Base-by-base conservation (phyloP, 23 red algal species). In the Gracilaria domingensis region DNA sequence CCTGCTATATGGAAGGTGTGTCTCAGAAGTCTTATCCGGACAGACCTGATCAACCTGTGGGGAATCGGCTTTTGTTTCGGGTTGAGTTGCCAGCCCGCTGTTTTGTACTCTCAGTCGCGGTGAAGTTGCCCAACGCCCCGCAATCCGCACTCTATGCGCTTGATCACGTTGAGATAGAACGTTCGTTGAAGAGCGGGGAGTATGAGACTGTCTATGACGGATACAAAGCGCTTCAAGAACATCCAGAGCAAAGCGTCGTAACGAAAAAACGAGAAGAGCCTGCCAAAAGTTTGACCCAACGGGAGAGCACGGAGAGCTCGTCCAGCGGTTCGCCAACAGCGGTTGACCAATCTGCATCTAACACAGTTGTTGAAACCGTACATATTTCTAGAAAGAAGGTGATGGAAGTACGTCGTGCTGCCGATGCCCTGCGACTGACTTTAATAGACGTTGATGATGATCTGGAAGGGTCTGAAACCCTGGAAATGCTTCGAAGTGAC, bases 1-100 rank as follows among this genome's bases (percentile, higher is more conserved):
- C 78, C 13, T 93, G 90, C 54, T 93, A 93, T 67, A 74, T 93
- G 66, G 90, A 93, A 84, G 90, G 80, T 23, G 48, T 72, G 11
- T 80, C 80, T 37, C 37, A 80, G 18, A 77, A 77, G 14, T 51
- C 45, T 7, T 77, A 77, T 33, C 38, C 38, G 39, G 39, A 77
- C 42, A 77, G 39, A 77, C 72, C 38, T 51, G 40, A 51, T 77
- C 75, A 66, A 39, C 50, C 42, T 33, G 34, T 25, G 20, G 79
- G 77, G 28, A 62, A 76, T 21, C 80, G 81, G 12, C 80, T 93
- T 9, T 65, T 80, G 66, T 93, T 93, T 55, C 90, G 90, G 24
- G 82, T 93, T 18, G 90, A 93, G 39, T 51, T 93, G 16, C 90
- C 90, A 4, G 49, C 80, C 45, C 80, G 90, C 33, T 93, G 90